Conservation (phyloP, 768 basidiomycete species). For the Cystobasidium onofrii region DNA sequence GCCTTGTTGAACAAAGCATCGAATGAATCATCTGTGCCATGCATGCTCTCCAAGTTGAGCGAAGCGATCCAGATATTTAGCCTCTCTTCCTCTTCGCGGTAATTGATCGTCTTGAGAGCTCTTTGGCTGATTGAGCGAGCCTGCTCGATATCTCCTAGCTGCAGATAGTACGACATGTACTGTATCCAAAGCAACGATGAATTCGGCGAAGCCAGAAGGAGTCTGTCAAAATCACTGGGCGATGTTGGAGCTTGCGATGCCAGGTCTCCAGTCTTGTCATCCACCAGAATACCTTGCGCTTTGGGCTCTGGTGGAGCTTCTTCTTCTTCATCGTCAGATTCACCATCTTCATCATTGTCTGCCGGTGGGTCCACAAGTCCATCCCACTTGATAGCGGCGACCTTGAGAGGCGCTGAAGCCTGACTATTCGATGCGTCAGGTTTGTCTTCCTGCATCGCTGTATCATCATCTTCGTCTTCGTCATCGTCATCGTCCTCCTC, state of each 20-base stretch:
- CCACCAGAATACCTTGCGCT: conserved; percentile 30
- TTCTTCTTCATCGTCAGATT: conserved; percentile 56
- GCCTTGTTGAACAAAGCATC: conserved; percentile 86
- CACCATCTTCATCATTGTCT: conserved; percentile 50
- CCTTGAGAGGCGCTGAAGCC: conserved; percentile 33
- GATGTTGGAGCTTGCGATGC: conserved; percentile 79
- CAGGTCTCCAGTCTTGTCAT: conserved; percentile 66
- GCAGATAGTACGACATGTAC: conserved; percentile 97
- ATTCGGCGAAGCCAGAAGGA: conserved; percentile 85
- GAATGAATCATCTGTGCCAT: conserved; percentile 72
- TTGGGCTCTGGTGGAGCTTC: conserved; percentile 49
- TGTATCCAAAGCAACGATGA: conserved; percentile 98
- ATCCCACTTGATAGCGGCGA: conserved; percentile 39
- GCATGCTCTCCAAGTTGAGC: conserved; percentile 86
- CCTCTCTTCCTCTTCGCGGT: conserved; percentile 91
- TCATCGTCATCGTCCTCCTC: conserved; percentile 41
- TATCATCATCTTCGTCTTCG: neutral
- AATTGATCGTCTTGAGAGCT: conserved; percentile 77
- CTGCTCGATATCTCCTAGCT: conserved; percentile 92
- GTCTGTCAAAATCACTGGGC: conserved; percentile 85
- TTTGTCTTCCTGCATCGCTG: conserved; percentile 35
- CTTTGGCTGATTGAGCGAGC: conserved; percentile 77
- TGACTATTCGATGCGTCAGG: conserved; percentile 22
- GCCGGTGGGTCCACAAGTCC: conserved; percentile 42
- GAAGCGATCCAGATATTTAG: conserved; percentile 96